Conservation (phyloP, 2,329 filamentous ascomycete genomes). For the Fusarium bactridioides region DNA sequence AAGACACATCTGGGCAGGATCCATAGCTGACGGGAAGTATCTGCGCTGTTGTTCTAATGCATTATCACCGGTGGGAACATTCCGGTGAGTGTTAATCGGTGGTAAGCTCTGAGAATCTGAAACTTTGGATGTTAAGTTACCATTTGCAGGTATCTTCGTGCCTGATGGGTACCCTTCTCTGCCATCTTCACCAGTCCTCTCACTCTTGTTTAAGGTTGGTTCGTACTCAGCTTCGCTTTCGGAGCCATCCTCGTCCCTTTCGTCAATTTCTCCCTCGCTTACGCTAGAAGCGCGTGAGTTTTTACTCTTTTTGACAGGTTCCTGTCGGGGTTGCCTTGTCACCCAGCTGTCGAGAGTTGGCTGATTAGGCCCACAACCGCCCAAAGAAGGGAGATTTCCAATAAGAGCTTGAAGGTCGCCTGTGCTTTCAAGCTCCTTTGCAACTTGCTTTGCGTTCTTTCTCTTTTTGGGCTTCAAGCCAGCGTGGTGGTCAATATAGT, state of each 20-base stretch:
- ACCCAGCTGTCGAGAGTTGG: slow-evolving; percentile 9
- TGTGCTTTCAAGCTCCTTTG: slow-evolving; percentile 38
- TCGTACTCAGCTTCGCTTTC: slow-evolving; percentile 43
- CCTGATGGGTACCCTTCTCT: slow-evolving; percentile 2
- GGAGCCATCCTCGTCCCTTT: slow-evolving; percentile 22
- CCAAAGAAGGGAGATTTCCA: slow-evolving; percentile 20
- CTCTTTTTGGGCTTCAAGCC: slow-evolving; percentile 46
- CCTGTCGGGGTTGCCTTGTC: slow-evolving; percentile 1
- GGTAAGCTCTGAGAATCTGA: slow-evolving; percentile 1
- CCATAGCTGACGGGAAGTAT: slow-evolving; percentile 61
- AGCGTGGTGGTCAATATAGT: slow-evolving; percentile 44
- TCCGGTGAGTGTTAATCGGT: slow-evolving; percentile 27
- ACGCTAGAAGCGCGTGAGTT: slow-evolving; percentile 30
- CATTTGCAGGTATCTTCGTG: slow-evolving; percentile 10
- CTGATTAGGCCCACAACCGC: neutral
- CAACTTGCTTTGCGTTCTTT: slow-evolving; percentile 43
- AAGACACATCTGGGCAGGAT: slow-evolving; percentile 57
- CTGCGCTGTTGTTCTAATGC: slow-evolving; percentile 51
- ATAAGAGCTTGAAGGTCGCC: slow-evolving; percentile 38
- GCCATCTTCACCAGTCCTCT: slow-evolving; percentile 1
- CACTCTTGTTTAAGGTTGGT: slow-evolving; percentile 24
- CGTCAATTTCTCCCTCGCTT: slow-evolving; percentile 27
- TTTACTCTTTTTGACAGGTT: slow-evolving; percentile 19
- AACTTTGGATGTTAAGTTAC: neutral
- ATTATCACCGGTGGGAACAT: slow-evolving; percentile 42